Base-by-base conservation (phyloP, 306 rosid species). In the Corylus americana region DNA sequence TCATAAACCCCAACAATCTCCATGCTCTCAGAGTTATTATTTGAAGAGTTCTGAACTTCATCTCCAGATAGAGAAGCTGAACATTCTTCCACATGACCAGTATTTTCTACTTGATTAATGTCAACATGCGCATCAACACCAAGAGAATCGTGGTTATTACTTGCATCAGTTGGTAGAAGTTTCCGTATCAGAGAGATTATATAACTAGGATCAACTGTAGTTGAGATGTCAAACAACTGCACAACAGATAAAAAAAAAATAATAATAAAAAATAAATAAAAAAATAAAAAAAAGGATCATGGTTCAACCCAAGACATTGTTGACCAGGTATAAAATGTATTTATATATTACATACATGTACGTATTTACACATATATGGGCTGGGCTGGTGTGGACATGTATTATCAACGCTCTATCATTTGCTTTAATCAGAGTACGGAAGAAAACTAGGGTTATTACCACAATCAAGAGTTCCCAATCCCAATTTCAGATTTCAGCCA, bases 151-250 rank as follows among this genome's bases (percentile, higher is more conserved):
- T 16, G n/a, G 11, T 16, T 55, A 73, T 75, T 51, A 76, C 77
- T 75, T 64, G 84, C 79, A 77, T 35, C 79, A 59, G 73, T 50
- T 2, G 98, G 97, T 37, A 95, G 78, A 47, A 92, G 97, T 84
- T 90, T 95, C 83, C 98, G 87, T 84, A 95, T 91, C 68, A 92
- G 83, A 44, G 97, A 92, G 79, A 95, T 95, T 35, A 92, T 82
- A 73, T 90, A 95, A 88, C 97, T 86, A 4, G 97, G 98, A 86
- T 95, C 97, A 79, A 92, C 97, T 12, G 98, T 95, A 7, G 97
- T 95, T 10, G 94, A 87, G 86, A 95, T 85, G 79, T 95, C 92
- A 77, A 95, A 95, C 80, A 89, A 74, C 98, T 92, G 94, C 87
- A 87, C 61, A 79, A 4, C 22, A 69, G n/a, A n/a, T n/a, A 39